Evolutionary conservation across 1,284 basidiomycete species (phyloP).

Genomic region (Sporisorium sorghi): DNA sequence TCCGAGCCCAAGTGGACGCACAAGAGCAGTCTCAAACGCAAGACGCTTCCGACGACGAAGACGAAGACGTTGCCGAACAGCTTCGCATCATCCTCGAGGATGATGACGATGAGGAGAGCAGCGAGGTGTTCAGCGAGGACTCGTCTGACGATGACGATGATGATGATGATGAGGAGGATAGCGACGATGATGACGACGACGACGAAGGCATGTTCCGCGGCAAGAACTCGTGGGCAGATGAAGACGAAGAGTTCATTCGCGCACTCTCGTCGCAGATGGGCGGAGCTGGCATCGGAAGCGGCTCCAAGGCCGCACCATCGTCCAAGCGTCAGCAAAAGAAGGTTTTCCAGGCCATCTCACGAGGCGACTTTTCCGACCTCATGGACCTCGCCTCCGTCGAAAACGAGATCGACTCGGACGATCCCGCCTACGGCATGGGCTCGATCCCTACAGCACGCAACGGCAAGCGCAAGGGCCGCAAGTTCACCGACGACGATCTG

Average conservation of each 20-base stretch:
- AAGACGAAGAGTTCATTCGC: slow-evolving; percentile 77
- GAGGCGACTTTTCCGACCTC: slow-evolving; percentile 75
- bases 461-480: slow-evolving; percentile 65
- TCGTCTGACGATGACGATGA: slow-evolving; percentile 28
- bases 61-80: slow-evolving; percentile 35
- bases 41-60: slow-evolving; percentile 17
- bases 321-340: slow-evolving; percentile 73
- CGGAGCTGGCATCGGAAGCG: slow-evolving; percentile 39
- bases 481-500: slow-evolving; percentile 74
- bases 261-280: slow-evolving; percentile 70
- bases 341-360: slow-evolving; percentile 76
- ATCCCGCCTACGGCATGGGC: slow-evolving; percentile 53
- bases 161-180: slow-evolving; percentile 25
- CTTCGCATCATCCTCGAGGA: slow-evolving; percentile 47
- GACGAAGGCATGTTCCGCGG: slow-evolving; percentile 67
- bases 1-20: background rate
- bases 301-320: slow-evolving; percentile 9
- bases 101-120: slow-evolving; percentile 37
- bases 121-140: slow-evolving; percentile 36
- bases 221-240: slow-evolving; percentile 74
- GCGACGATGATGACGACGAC: slow-evolving; percentile 47
- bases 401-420: slow-evolving; percentile 66
- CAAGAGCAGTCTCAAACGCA: background rate
- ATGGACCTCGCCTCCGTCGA: slow-evolving; percentile 72
- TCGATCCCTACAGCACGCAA: slow-evolving; percentile 46